These are phyloP conservation scores for Termitomyces sp. DNA, from an alignment of 768 basidiomycete species.

Conservation along the genomic window DNA sequence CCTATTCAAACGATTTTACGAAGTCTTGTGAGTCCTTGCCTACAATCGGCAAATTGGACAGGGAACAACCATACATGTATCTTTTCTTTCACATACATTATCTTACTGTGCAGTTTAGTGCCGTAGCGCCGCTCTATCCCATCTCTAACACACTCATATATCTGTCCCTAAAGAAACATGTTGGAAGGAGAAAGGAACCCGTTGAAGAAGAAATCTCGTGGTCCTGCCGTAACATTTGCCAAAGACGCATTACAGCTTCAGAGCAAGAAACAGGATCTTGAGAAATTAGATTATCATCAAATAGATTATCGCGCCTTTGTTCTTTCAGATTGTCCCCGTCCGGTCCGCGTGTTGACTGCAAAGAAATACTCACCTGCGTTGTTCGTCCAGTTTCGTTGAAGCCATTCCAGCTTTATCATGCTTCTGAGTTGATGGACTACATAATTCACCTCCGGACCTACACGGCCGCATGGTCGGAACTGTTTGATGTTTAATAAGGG, in stretches of 20 bases:
- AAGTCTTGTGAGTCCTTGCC: too few relatives aligned
- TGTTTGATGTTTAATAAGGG: neutral
- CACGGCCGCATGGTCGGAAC: neutral
- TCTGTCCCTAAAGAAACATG: neutral
- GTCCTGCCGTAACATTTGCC: constrained; percentile 83
- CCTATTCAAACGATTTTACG: too few relatives aligned
- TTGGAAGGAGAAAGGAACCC: constrained; percentile 44
- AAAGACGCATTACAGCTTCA: constrained; percentile 78
- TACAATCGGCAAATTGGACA: too few relatives aligned
- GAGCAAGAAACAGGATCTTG: constrained; percentile 92
- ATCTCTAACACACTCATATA: neutral
- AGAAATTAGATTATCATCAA: constrained; percentile 25
- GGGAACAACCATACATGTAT: neutral
- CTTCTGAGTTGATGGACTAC: neutral
- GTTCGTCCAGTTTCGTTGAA: neutral
- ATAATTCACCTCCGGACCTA: neutral
- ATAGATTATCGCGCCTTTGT: neutral
- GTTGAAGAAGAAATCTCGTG: constrained; percentile 63
- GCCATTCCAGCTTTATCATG: neutral
- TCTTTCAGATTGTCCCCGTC: neutral
- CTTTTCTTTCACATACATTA: neutral
- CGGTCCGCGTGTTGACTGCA: neutral
- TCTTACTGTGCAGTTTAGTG: neutral
- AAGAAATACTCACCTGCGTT: neutral
- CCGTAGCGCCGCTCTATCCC: neutral